phyloP scores from a whole-genome alignment of 306 rosid genomes.

The Malus sieversii region DNA sequence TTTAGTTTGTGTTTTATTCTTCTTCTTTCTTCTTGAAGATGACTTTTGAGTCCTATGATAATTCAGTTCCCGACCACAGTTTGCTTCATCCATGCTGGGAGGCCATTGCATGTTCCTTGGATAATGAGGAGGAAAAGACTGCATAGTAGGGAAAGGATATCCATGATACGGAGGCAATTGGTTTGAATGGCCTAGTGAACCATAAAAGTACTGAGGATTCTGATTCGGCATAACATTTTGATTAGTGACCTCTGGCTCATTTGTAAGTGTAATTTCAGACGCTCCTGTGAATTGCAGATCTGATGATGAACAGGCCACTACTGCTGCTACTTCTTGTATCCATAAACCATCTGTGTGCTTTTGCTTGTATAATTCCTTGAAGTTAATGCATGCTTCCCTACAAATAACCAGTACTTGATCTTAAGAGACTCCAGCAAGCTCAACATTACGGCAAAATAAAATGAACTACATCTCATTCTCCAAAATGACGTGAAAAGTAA shows the following conservation, averaged over 20 bases:
- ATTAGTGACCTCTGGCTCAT: neutral
- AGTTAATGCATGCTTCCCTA: constrained; percentile 13
- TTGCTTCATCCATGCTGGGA: constrained; percentile 23
- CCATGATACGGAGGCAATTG: constrained; percentile 49
- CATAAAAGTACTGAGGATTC: constrained; percentile 40
- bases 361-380: constrained; percentile 14
- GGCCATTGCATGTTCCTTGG: constrained; percentile 50
- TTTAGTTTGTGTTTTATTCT: constrained; percentile 26
- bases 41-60: constrained; percentile 26
- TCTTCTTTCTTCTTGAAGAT: constrained; percentile 33
- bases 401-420: neutral
- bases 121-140: constrained; percentile 43
- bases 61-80: neutral
- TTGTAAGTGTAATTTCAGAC: constrained; percentile 4
- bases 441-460: neutral
- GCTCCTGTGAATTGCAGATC: constrained; percentile 2
- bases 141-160: constrained; percentile 40
- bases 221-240: constrained; percentile 23
- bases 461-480: neutral
- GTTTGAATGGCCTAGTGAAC: constrained; percentile 31
- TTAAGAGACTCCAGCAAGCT: neutral
- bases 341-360: constrained; percentile 8
- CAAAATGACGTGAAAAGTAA: neutral
- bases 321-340: constrained; percentile 11
- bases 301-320: constrained; percentile 2